Percentiles rank a stretch among this genome's conserved stretches.
phyloP scores from a whole-genome alignment of 1,139 yeast genomes.

The Kluyveromyces marxianus region DNA sequence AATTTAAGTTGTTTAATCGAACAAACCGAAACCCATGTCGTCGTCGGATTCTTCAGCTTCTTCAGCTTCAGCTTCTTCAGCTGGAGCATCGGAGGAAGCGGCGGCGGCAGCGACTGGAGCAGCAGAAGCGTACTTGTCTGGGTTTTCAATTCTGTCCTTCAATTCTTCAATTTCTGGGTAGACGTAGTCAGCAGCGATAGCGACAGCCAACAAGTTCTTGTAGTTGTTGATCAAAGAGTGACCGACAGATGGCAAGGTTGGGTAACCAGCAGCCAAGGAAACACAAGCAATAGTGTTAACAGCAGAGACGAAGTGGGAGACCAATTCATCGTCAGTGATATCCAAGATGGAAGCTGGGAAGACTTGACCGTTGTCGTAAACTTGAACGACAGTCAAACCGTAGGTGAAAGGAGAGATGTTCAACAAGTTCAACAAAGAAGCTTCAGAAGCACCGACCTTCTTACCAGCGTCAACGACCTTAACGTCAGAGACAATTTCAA shows the following conservation, averaged over 20 bases:
- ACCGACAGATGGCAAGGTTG: slow-evolving; percentile 98
- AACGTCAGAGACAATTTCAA: slow-evolving; percentile 96
- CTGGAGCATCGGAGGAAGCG: slow-evolving; percentile 52
- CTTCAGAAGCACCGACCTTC: slow-evolving; percentile 99
- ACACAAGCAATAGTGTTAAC: slow-evolving; percentile 89
- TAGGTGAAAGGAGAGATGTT: slow-evolving; percentile 99
- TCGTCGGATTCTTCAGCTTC: slow-evolving; percentile 72
- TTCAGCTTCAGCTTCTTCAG: slow-evolving; percentile 65
- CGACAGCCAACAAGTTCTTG: slow-evolving; percentile 97
- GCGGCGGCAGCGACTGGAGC: slow-evolving; percentile 80
- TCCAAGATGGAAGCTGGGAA: slow-evolving; percentile 96
- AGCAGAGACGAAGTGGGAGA: slow-evolving; percentile 87
- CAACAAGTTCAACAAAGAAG: slow-evolving; percentile 97
- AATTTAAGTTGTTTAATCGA: slow-evolving; percentile 60
- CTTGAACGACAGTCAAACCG: slow-evolving; percentile 95
- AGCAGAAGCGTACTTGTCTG: slow-evolving; percentile 98
- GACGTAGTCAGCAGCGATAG: slow-evolving; percentile 97
- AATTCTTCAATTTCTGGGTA: slow-evolving; percentile 98
- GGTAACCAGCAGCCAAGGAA: slow-evolving; percentile 97
- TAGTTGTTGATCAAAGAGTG: slow-evolving; percentile 98
- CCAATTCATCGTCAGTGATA: slow-evolving; percentile 95
- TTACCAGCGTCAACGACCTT: slow-evolving; percentile 81
- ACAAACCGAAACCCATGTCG: slow-evolving; percentile 98
- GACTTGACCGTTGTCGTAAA: slow-evolving; percentile 97
- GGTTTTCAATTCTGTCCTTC: slow-evolving; percentile 99